Percentiles rank a stretch among this genome's conserved stretches.
Evolutionary conservation across 768 basidiomycete genomes (phyloP).

Genomic region (Suillus lakei): DNA sequence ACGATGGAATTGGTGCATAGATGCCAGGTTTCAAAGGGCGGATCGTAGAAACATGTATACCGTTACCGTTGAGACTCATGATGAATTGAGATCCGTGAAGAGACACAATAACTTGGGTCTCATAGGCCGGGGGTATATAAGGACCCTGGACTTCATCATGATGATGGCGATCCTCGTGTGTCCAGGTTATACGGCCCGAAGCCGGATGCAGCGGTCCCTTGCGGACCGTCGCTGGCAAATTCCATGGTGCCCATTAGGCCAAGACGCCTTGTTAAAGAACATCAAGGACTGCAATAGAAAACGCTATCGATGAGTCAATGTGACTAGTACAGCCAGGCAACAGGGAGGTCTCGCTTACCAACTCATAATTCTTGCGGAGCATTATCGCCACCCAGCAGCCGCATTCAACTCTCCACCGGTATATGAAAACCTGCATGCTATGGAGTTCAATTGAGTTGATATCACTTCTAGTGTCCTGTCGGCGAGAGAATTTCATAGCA

Average conservation of each 20-base stretch:
- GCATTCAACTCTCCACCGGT: not conserved
- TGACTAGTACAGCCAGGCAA: not conserved
- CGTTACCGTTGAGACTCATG: slow-evolving; percentile 44
- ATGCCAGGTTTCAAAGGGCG: slow-evolving; percentile 77
- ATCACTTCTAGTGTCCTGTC: not conserved
- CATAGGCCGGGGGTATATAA: slow-evolving; percentile 18
- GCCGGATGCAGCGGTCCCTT: not conserved
- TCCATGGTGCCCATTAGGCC: slow-evolving; percentile 2
- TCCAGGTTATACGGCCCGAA: slow-evolving; percentile 6
- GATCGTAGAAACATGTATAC: slow-evolving; percentile 26
- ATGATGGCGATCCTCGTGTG: slow-evolving; percentile 7
- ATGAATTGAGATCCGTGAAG: slow-evolving; percentile 5
- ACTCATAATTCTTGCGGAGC: not conserved
- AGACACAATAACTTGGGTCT: slow-evolving; percentile 6
- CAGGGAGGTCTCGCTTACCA: not conserved
- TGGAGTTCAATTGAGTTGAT: slow-evolving; percentile 4
- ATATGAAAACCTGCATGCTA: slow-evolving; percentile 3
- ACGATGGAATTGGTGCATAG: slow-evolving; percentile 86
- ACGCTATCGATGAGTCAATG: not conserved
- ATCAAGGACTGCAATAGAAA: slow-evolving; percentile 3
- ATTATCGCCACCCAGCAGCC: not conserved
- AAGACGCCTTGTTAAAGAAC: not conserved
- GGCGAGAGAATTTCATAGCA: not conserved
- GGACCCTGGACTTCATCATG: slow-evolving; percentile 1
- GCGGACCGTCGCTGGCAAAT: slow-evolving; percentile 11